Base-by-base conservation (phyloP, 1,284 basidiomycete genomes). In the Xerocomus tenax region DNA sequence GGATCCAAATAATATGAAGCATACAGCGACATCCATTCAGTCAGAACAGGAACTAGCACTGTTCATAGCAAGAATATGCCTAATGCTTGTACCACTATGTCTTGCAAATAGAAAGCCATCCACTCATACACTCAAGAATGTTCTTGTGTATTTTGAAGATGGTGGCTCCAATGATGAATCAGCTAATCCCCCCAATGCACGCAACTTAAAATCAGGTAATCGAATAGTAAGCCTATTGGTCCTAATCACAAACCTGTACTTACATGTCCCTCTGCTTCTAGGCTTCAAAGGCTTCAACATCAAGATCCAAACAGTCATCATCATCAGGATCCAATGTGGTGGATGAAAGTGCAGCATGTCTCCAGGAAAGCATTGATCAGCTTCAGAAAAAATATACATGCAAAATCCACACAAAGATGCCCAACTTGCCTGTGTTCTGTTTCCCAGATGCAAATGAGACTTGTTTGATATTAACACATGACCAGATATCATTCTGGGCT, bases 81-180 rank as follows among this genome's bases (percentile, higher is more conserved):
- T 16, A 9, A 13, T 43, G 42, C 42, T 19, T 19, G 16, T 43
- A 15, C 42, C 42, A 13, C 2, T 12, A 4, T 18, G 12, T 30
- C 42, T 18, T 32, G n/a, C 42, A 43, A 32, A 43, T 43, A 29
- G 42, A 6, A 19, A 43, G 13, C 42, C 42, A 21, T 32, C 42
- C 28, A 19, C 26, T 8, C 12, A 8, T 8, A 9, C 3, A 21
- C 29, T 43, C 18, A 43, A 43, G 26, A 43, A 19, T 21, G 19
- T 43, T 8, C 7, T 43, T 10, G 42, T 43, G 8, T 30, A 43
- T n/a, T 43, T 43, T 43, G 42, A 43, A 43, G 42, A 43, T 32
- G 42, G 18, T 5, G 28, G 42, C 16, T 32, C 28, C 32, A 29
- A 43, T 12, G 3, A 43, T 21, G n/a, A 43, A 32, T 43, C 12